Percentiles rank a stretch among this genome's conserved stretches.
phyloP scores from a whole-genome alignment of 2,329 filamentous ascomycete species.

The Amauroascus niger region DNA sequence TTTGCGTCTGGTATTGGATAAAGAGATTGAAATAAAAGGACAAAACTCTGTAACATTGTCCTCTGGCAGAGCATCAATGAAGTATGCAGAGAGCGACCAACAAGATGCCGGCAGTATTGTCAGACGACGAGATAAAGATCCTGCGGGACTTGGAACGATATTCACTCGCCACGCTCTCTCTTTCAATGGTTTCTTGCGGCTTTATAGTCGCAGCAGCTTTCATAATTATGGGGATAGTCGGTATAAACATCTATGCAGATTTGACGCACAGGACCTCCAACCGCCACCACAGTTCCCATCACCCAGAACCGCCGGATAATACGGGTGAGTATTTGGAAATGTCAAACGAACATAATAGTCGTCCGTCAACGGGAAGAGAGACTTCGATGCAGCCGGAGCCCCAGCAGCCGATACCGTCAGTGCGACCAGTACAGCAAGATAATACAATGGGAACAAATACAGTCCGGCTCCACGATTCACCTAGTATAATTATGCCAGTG shows the following conservation, averaged over 20 bases:
- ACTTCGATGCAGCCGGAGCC: not conserved
- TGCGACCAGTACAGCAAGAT: not conserved
- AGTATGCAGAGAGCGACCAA: not conserved
- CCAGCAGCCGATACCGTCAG: not conserved
- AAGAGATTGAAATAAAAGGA: not conserved
- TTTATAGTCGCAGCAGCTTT: not conserved
- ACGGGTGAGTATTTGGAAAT: not conserved
- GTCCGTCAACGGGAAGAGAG: not conserved
- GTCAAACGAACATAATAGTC: not conserved
- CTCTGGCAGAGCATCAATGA: too few species aligned
- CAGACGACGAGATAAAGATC: not conserved
- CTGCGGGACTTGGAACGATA: not conserved
- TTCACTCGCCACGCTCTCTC: not conserved
- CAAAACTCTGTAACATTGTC: not conserved
- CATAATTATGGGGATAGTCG: not conserved
- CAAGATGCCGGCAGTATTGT: conserved; percentile 3
- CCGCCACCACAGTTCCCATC: not conserved
- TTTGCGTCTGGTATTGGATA: too few species aligned
- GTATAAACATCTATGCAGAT: not conserved
- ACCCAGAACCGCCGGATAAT: not conserved
- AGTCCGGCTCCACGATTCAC: not conserved
- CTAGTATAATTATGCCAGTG: not conserved
- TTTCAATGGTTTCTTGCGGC: not conserved
- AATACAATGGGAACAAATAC: not conserved
- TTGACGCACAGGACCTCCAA: not conserved